phyloP scores from a whole-genome alignment of 805 yeast species.

The Clavispora asparagi region DNA sequence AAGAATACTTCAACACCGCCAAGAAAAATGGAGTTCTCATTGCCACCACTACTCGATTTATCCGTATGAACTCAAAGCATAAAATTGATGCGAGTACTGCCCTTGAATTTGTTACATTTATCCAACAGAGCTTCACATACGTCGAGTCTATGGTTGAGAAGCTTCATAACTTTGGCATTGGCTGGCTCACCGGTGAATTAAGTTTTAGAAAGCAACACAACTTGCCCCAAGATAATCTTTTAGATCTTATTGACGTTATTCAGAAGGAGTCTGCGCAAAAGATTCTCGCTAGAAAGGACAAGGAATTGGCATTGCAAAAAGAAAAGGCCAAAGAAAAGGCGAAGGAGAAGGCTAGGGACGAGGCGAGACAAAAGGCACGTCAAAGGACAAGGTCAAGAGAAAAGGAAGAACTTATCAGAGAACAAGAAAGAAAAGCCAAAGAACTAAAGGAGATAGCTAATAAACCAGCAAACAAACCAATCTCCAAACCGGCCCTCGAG shows the following conservation, averaged over 20 bases:
- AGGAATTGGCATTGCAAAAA: neutral
- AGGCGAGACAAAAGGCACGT: neutral
- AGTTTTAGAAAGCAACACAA: slow-evolving; percentile 34
- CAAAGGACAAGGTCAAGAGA: neutral
- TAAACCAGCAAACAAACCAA: neutral
- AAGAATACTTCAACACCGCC: slow-evolving; percentile 37
- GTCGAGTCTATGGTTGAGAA: slow-evolving; percentile 24
- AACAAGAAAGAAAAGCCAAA: neutral
- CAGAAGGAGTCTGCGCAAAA: neutral
- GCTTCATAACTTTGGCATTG: slow-evolving; percentile 32
- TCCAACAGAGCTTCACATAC: slow-evolving; percentile 32
- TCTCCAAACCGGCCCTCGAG: neutral
- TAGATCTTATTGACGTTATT: slow-evolving; percentile 13
- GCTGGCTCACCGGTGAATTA: slow-evolving; percentile 42
- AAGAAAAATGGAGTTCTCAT: slow-evolving; percentile 46
- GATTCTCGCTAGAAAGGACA: neutral
- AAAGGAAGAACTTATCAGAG: neutral
- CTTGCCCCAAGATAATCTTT: slow-evolving; percentile 22
- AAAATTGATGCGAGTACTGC: slow-evolving; percentile 32
- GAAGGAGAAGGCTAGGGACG: neutral
- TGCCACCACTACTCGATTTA: slow-evolving; percentile 42
- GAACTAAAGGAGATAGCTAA: neutral
- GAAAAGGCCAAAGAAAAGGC: neutral
- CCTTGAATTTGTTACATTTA: slow-evolving; percentile 37
- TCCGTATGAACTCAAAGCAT: slow-evolving; percentile 35